Conservation (phyloP, 1,139 yeast species). For the Tardiomyces depauwii region DNA sequence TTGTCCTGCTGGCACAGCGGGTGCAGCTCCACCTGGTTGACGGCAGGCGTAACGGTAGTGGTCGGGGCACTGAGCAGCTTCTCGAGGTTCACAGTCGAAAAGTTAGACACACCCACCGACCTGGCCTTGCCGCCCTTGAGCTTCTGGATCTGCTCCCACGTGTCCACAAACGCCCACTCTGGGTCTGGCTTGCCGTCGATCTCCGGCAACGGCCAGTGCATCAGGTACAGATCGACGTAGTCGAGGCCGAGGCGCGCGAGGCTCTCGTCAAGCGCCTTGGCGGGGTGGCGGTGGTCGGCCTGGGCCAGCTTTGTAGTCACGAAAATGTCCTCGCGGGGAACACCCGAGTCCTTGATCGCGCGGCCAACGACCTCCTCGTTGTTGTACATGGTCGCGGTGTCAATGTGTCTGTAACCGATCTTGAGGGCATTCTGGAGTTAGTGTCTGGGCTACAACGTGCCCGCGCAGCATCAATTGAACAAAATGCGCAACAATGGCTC, state of each 20-base stretch:
- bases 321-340: constrained; percentile 40
- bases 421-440: constrained; percentile 17
- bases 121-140: constrained; percentile 40
- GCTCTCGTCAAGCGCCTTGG: constrained; percentile 47
- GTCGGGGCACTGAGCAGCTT: constrained; percentile 34
- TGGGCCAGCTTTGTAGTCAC: constrained; percentile 39
- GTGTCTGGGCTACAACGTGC: no score
- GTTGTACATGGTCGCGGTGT: constrained; percentile 53
- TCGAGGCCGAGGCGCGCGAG: constrained; percentile 57
- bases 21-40: constrained; percentile 68
- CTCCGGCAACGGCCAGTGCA: constrained; percentile 67
- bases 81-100: constrained; percentile 40
- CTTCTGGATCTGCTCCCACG: constrained; percentile 40
- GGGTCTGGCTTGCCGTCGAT: constrained; percentile 27
- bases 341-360: constrained; percentile 39
- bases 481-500: no score
- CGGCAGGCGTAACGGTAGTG: constrained; percentile 52
- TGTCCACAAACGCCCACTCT: constrained; percentile 36
- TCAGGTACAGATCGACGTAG: constrained; percentile 70
- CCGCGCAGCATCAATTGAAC: no score
- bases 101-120: constrained; percentile 58
- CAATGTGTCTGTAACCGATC: constrained; percentile 54
- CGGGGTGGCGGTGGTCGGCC: constrained; percentile 45
- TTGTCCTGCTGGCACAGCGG: constrained; percentile 67
- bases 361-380: constrained; percentile 53